Percentiles rank a stretch among this genome's conserved stretches.
Evolutionary conservation across 2,329 filamentous ascomycete genomes (phyloP).

Genomic region (Chaetothyriales sp.): DNA sequence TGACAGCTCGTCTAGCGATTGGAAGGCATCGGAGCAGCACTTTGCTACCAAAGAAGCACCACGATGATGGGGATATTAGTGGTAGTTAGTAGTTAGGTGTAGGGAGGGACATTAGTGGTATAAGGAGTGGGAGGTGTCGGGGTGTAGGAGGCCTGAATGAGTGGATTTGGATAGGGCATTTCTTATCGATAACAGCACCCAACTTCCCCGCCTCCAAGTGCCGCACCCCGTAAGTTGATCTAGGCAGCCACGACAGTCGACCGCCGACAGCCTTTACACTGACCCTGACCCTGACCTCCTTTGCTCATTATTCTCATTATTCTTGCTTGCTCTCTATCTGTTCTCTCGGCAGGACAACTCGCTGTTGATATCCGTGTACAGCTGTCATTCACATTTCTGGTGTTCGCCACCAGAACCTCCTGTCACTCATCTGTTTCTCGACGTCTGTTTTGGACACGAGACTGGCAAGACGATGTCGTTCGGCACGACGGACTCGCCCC

Average conservation of each 20-base stretch:
- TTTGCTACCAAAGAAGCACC: background rate
- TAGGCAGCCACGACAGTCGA: background rate
- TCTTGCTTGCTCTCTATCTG: background rate
- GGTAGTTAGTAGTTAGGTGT: no score
- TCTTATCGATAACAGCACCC: background rate
- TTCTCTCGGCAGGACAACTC: background rate
- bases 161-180: no score
- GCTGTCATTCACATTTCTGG: background rate
- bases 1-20: conserved; percentile 29
- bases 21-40: background rate
- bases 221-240: no score
- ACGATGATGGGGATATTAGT: background rate
- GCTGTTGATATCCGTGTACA: background rate
- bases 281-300: no score
- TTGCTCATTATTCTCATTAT: no score
- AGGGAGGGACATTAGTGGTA: no score
- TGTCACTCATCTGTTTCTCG: background rate
- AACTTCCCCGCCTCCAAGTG: background rate
- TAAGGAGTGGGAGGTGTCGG: no score
- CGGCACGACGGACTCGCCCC: background rate
- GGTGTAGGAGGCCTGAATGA: no score
- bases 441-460: background rate
- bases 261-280: background rate
- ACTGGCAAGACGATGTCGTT: background rate
- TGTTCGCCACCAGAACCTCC: background rate